A percentile compares a stretch with the other conserved stretches of the same genome.
Conservation (phyloP, 257 asterid species). For the Solanum etuberosum region DNA sequence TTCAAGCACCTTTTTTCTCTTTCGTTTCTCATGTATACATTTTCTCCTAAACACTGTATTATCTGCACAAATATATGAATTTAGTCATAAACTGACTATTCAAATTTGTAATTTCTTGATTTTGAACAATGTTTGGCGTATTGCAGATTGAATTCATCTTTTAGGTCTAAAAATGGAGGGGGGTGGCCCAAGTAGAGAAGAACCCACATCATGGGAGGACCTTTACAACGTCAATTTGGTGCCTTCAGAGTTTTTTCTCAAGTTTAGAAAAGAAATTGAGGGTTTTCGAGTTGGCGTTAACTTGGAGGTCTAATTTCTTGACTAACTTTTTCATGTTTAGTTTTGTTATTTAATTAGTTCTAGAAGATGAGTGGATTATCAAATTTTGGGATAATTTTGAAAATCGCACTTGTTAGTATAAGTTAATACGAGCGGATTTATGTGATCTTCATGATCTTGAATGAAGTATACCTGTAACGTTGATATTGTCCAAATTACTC, state of each 20-base stretch:
- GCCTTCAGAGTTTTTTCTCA: slow-evolving; percentile 73
- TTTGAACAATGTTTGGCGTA: not conserved
- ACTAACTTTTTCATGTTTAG: not conserved
- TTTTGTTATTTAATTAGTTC: not conserved
- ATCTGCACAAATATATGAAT: not conserved
- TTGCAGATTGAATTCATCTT: not conserved
- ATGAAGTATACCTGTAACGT: not conserved
- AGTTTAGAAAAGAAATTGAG: slow-evolving; percentile 70
- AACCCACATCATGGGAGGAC: slow-evolving; percentile 69
- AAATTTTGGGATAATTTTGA: not conserved
- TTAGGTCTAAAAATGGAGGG: slow-evolving; percentile 33
- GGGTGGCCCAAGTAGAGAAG: slow-evolving; percentile 48
- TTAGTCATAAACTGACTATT: not conserved
- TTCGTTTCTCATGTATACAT: too few species aligned
- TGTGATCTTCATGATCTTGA: not conserved
- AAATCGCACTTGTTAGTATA: not conserved
- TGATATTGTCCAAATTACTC: not conserved
- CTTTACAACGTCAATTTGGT: slow-evolving; percentile 75
- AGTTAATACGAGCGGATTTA: not conserved
- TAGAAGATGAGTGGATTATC: not conserved
- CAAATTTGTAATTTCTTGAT: not conserved
- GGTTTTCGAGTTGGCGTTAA: slow-evolving; percentile 79
- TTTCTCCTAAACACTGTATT: not conserved
- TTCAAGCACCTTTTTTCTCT: not conserved
- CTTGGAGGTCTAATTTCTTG: slow-evolving; percentile 51